phyloP scores from a whole-genome alignment of 2,329 filamentous ascomycete species.

The Fusarium nematophilum region DNA sequence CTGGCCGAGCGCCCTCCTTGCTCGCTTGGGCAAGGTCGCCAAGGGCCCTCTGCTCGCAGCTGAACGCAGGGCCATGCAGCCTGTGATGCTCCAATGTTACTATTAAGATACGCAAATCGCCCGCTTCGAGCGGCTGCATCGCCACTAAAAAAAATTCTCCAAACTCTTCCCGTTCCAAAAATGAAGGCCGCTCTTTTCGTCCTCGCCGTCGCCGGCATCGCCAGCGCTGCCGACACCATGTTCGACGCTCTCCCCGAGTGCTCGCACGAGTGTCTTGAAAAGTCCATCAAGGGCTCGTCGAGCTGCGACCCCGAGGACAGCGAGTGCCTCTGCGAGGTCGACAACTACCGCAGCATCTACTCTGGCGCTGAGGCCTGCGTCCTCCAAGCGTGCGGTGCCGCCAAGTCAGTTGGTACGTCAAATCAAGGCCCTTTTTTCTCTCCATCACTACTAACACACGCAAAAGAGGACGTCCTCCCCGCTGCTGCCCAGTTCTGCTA shows the following conservation, averaged over 20 bases:
- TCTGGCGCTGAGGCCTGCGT: conserved; percentile 54
- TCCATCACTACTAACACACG: neutral
- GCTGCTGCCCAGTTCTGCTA: conserved; percentile 36
- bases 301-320: conserved; percentile 35
- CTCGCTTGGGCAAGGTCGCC: neutral
- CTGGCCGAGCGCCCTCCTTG: too few relatives aligned
- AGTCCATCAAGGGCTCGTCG: conserved; percentile 33
- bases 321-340: conserved; percentile 36
- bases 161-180: neutral
- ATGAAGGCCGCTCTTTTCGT: conserved; percentile 34
- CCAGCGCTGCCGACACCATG: conserved; percentile 26
- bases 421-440: neutral
- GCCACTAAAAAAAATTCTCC: neutral
- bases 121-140: neutral
- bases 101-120: conserved; percentile 1
- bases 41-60: neutral
- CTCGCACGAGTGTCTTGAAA: conserved; percentile 33
- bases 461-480: conserved; percentile 38
- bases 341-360: conserved; percentile 51
- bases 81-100: neutral
- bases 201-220: conserved; percentile 20
- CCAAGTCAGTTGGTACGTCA: conserved; percentile 39
- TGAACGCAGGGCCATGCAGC: neutral
- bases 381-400: conserved; percentile 56
- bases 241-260: conserved; percentile 38